Conservation (phyloP, 352 stramenopile species). For the Stramenopiles sp. region DNA sequence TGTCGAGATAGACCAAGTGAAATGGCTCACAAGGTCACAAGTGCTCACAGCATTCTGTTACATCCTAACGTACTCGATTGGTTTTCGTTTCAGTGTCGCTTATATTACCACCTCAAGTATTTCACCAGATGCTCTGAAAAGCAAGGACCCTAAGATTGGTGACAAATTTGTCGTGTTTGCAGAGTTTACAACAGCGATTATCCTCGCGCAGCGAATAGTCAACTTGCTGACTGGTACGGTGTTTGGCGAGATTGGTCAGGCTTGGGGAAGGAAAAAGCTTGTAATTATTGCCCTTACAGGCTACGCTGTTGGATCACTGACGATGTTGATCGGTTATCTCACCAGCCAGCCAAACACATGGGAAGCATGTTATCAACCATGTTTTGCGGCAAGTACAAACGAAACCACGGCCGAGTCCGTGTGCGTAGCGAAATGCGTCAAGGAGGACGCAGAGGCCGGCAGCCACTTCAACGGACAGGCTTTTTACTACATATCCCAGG, state of each 20-base stretch:
- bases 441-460: not conserved
- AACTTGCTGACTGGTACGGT: not conserved
- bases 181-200: not conserved
- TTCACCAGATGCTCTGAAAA: not conserved
- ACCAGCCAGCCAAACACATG: not conserved
- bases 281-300: not conserved
- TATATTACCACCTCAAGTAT: not conserved
- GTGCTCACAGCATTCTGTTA: not conserved
- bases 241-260: not conserved
- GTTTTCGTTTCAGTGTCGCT: not conserved
- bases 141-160: not conserved
- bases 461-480: not conserved
- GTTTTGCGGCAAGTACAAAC: not conserved
- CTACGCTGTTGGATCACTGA: not conserved
- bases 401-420: not conserved
- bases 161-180: not conserved
- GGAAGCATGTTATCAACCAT: not conserved
- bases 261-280: not conserved
- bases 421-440: not conserved
- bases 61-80: not conserved
- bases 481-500: not conserved
- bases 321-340: not conserved
- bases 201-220: not conserved
- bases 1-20: not conserved
- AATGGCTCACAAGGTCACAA: not conserved